phyloP scores from a whole-genome alignment of 306 rosid species.

The Ormosia emarginata region DNA sequence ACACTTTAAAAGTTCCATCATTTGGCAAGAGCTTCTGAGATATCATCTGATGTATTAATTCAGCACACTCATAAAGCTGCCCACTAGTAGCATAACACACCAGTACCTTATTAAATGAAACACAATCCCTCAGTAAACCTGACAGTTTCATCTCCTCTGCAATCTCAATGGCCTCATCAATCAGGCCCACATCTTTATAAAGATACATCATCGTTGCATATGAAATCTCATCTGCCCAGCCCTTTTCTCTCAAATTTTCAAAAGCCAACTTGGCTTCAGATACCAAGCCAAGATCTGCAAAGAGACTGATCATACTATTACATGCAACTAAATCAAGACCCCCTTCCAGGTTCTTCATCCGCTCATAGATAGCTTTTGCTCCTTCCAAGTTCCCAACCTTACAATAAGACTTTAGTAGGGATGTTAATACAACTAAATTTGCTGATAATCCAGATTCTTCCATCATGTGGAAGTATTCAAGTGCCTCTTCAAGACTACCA shows the following conservation, averaged over 20 bases:
- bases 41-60: conserved; percentile 74
- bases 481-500: conserved; percentile 72
- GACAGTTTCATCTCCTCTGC: conserved; percentile 83
- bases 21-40: conserved; percentile 69
- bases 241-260: conserved; percentile 53
- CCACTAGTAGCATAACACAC: conserved; percentile 60
- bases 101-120: conserved; percentile 71
- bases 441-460: conserved; percentile 62
- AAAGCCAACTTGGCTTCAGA: conserved; percentile 70
- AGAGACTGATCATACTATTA: conserved; percentile 71
- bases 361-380: conserved; percentile 52
- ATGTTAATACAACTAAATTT: conserved; percentile 65
- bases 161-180: conserved; percentile 72
- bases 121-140: conserved; percentile 69
- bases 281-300: conserved; percentile 76
- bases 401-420: conserved; percentile 70
- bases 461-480: conserved; percentile 54
- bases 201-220: conserved; percentile 74
- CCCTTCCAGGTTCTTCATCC: conserved; percentile 57
- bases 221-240: conserved; percentile 57
- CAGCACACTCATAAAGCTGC: conserved; percentile 69
- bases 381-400: conserved; percentile 71
- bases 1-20: conserved; percentile 54
- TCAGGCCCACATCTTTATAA: conserved; percentile 63
- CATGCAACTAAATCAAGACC: conserved; percentile 69